Conservation (phyloP, 495 filamentous ascomycete species). For the Daldinia childiae region DNA sequence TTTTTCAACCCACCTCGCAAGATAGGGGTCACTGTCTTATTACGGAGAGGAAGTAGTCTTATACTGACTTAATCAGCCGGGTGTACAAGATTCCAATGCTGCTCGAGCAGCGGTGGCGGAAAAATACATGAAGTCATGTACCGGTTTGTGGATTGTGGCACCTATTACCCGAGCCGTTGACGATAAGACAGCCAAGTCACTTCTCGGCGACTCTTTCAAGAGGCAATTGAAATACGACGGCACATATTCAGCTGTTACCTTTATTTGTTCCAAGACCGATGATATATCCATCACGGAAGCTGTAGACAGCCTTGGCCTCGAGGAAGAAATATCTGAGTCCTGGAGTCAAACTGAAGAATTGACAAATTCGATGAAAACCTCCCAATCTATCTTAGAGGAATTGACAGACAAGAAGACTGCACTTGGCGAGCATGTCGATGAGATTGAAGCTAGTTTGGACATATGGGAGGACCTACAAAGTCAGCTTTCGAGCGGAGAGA, state of each 20-base stretch:
- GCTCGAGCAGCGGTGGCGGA: conserved; percentile 69
- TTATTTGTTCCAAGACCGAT: conserved; percentile 77
- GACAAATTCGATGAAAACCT: conserved; percentile 39
- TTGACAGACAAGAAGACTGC: not conserved
- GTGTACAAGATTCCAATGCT: conserved; percentile 71
- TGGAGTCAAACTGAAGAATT: conserved; percentile 33
- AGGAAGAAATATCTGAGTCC: conserved; percentile 53
- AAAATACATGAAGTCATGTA: conserved; percentile 68
- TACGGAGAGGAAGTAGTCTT: not conserved
- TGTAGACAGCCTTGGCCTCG: conserved; percentile 50
- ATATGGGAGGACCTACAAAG: conserved; percentile 59
- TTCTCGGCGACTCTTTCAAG: conserved; percentile 70
- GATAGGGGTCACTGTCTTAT: not conserved
- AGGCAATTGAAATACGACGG: conserved; percentile 73
- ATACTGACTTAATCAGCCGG: conserved; percentile 53
- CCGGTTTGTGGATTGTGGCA: conserved; percentile 68
- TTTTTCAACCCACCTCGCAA: not conserved
- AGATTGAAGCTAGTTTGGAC: conserved; percentile 48
- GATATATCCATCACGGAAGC: conserved; percentile 62
- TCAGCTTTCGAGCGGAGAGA: conserved; percentile 57
- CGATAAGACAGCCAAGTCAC: conserved; percentile 68
- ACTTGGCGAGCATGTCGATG: conserved; percentile 48
- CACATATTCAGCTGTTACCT: conserved; percentile 63
- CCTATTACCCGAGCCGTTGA: conserved; percentile 73
- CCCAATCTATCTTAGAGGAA: conserved; percentile 51